Conservation (phyloP, 805 yeast species). For the Ogataea paraovalis region DNA sequence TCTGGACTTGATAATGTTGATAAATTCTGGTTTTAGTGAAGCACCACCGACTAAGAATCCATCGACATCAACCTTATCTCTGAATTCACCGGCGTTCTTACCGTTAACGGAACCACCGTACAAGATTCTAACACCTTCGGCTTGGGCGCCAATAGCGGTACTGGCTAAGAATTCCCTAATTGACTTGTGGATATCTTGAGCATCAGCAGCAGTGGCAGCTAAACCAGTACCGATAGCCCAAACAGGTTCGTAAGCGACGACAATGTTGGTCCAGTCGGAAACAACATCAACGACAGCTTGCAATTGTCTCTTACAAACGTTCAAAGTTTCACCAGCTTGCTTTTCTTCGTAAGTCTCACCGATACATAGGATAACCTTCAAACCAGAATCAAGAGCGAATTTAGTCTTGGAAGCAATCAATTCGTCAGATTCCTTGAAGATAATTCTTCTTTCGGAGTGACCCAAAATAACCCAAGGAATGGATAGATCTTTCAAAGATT, state of each 20-base stretch:
- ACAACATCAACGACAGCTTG: constrained; percentile 80
- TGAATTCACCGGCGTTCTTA: constrained; percentile 84
- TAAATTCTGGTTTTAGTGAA: constrained; percentile 95
- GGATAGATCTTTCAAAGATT: constrained; percentile 84
- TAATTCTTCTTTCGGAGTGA: constrained; percentile 97
- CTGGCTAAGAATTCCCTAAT: constrained; percentile 80
- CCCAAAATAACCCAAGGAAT: constrained; percentile 95
- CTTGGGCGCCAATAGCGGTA: constrained; percentile 75
- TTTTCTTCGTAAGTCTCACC: constrained; percentile 98
- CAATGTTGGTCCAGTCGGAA: constrained; percentile 84
- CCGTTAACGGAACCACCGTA: constrained; percentile 99
- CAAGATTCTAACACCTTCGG: constrained; percentile 79
- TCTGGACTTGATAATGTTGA: constrained; percentile 92
- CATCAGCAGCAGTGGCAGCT: constrained; percentile 98
- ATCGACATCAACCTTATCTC: constrained; percentile 89
- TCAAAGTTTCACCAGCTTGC: constrained; percentile 80
- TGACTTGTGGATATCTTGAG: constrained; percentile 88
- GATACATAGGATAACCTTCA: constrained; percentile 90
- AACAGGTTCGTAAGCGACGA: constrained; percentile 98
- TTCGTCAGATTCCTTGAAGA: constrained; percentile 86
- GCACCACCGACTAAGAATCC: constrained; percentile 99
- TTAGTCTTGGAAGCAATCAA: constrained; percentile 90
- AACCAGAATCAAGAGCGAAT: constrained; percentile 86
- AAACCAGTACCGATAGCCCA: constrained; percentile 99
- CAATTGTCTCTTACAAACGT: constrained; percentile 85